Base-by-base conservation (phyloP, 2,329 filamentous ascomycete species). In the Corinectria fuckeliana region DNA sequence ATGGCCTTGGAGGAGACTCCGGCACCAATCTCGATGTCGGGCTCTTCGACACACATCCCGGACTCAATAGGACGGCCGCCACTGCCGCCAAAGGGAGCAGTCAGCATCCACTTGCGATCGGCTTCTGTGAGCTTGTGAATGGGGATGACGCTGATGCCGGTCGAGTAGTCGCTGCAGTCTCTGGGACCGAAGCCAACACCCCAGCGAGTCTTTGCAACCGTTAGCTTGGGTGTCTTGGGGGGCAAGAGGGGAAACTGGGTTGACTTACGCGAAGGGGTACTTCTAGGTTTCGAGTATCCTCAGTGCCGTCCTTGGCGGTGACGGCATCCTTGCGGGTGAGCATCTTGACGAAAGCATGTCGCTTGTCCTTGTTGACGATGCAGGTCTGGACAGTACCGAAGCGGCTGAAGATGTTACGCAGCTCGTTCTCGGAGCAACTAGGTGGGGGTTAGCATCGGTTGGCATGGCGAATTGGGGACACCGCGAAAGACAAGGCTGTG, bases 281-380 rank as follows among this genome's bases (percentile, higher is more conserved):
- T 50, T 92, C 90, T 5, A 89, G 83, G 59, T 88, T 85, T 64
- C 90, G 87, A 61, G 88, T 86, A 51, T 88, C 88, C 75, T 97
- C 93, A 88, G 98, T 97, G 50, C 88, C 91, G 34, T 90, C 86
- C 74, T 96, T 96, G 50, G 95, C 95, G 62, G 76, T 81, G 59
- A 96, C 85, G 13, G 95, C 94, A 76, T 97, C 92, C 62, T 87
- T 84, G 34, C 96, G 92, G 64, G 87, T 95, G 67, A 95, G 86
- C 95, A 99, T 99, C 80, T 99, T 99, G 71, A 99, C 94, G 75
- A 99, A 99, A 5, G 95, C 95, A 76, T 99, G 95, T 16, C 95
- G 91, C 80, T 98, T 99, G 72, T 99, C 95, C 71, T 92, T 91
- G 79, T 99, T 98, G 67, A 97, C 93, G 66, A 99, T 99, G 77